A percentile compares a stretch with the other conserved stretches of the same genome.
These are phyloP conservation scores for Patellifolia procumbens DNA, from an alignment of 179 eudicot species.

Conservation along the genomic window DNA sequence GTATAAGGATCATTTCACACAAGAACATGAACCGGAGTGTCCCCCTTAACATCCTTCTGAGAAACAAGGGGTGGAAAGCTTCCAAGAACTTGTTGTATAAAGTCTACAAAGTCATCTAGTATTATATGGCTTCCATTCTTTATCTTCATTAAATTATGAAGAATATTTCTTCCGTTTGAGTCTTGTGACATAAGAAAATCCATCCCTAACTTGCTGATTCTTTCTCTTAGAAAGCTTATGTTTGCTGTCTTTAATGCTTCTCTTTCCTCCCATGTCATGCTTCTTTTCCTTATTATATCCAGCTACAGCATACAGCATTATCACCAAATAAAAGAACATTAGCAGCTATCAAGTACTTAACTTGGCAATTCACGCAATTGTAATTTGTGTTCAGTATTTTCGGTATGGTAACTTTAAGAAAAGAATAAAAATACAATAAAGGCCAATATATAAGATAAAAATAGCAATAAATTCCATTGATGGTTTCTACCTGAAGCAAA, in stretches of 20 bases:
- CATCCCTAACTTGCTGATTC: neutral
- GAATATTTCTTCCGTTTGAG: neutral
- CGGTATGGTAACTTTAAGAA: too few relatives aligned
- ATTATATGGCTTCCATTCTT: neutral
- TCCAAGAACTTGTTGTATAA: constrained; percentile 3
- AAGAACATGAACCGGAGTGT: constrained; percentile 19
- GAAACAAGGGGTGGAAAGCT: constrained; percentile 1
- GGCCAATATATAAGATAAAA: too few relatives aligned
- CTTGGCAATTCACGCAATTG: too few relatives aligned
- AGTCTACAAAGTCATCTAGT: neutral
- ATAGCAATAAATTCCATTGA: too few relatives aligned
- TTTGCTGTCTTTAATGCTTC: neutral
- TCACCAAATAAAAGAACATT: too few relatives aligned
- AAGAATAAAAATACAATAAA: too few relatives aligned
- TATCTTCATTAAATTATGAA: neutral
- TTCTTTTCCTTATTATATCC: neutral
- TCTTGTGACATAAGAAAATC: neutral
- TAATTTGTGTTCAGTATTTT: too few relatives aligned
- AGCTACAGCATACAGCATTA: too few relatives aligned
- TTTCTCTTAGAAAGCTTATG: neutral
- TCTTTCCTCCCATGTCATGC: constrained; percentile 2
- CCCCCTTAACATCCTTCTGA: neutral
- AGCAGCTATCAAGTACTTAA: too few relatives aligned
- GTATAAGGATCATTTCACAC: neutral
- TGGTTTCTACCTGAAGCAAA: too few relatives aligned